A percentile compares a stretch with the other conserved stretches of the same genome.
phyloP scores from a whole-genome alignment of 164 flowering plant genomes.

The Tetrastigma voinierianum region DNA sequence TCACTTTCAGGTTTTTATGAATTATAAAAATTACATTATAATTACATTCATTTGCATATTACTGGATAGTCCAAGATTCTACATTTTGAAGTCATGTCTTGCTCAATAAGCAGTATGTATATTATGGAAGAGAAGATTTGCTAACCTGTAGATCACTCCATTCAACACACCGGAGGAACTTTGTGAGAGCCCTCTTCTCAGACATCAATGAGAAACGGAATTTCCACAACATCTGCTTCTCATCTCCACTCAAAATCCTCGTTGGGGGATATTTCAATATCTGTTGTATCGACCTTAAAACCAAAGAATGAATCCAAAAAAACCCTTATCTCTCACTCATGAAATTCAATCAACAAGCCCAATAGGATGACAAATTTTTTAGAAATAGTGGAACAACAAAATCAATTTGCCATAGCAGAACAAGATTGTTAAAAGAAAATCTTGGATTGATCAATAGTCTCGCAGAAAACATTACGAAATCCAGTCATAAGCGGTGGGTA shows the following conservation, averaged over 20 bases:
- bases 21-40: too few species aligned
- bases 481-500: too few species aligned
- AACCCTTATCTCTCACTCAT: background rate
- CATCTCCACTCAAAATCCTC: constrained; percentile 89
- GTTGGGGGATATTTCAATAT: constrained; percentile 94
- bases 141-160: constrained; percentile 98
- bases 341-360: background rate
- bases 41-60: too few species aligned
- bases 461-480: too few species aligned
- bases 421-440: too few species aligned
- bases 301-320: constrained; percentile 15
- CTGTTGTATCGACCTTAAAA: constrained; percentile 76
- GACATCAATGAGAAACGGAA: constrained; percentile 94
- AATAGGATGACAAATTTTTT: background rate
- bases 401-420: too few species aligned
- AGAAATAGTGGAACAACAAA: too few species aligned
- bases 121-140: background rate
- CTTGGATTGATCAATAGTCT: too few species aligned
- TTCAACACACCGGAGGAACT: constrained; percentile 96
- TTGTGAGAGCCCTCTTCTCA: constrained; percentile 95
- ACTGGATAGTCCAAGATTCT: too few species aligned
- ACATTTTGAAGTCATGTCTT: too few species aligned
- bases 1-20: too few species aligned
- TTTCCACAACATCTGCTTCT: constrained; percentile 95
- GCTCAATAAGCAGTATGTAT: background rate